phyloP scores from a whole-genome alignment of 371 early-diverging fungal genomes.

The Hamiltosporidium tvaerminnensis region DNA sequence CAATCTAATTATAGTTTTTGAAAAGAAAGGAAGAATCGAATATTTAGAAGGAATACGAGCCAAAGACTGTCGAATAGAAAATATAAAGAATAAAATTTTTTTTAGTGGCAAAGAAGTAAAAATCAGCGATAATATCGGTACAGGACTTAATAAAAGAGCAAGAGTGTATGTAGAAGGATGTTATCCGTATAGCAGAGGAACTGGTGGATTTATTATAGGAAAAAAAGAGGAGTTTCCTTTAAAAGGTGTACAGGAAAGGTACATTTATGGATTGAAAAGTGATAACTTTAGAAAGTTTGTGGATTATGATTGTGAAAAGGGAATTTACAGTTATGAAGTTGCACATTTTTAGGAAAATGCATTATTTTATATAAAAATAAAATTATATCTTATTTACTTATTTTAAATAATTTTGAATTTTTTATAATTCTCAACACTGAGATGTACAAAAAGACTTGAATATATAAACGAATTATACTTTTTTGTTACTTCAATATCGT shows the following conservation, averaged over 20 bases:
- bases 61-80: constrained; percentile 2
- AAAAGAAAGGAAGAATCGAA: not conserved
- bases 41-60: not conserved
- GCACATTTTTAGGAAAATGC: constrained; percentile 29
- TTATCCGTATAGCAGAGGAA: constrained; percentile 10
- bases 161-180: constrained; percentile 18
- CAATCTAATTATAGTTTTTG: not conserved
- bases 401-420: too few relatives aligned
- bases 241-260: constrained; percentile 19
- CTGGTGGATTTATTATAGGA: not conserved
- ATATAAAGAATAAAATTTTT: constrained; percentile 18
- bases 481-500: too few relatives aligned
- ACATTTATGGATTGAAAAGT: constrained; percentile 35
- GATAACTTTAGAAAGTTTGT: constrained; percentile 30
- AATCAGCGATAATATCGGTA: constrained; percentile 20
- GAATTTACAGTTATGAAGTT: constrained; percentile 37
- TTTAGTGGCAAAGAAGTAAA: constrained; percentile 14
- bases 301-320: constrained; percentile 35
- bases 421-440: too few relatives aligned
- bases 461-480: too few relatives aligned
- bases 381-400: too few relatives aligned
- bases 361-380: not conserved
- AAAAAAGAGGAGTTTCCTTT: constrained; percentile 15
- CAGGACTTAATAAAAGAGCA: constrained; percentile 28
- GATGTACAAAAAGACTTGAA: too few relatives aligned